Evolutionary conservation across 2,329 filamentous ascomycete genomes (phyloP).

Genomic region (Stachybotrys echinatus): DNA sequence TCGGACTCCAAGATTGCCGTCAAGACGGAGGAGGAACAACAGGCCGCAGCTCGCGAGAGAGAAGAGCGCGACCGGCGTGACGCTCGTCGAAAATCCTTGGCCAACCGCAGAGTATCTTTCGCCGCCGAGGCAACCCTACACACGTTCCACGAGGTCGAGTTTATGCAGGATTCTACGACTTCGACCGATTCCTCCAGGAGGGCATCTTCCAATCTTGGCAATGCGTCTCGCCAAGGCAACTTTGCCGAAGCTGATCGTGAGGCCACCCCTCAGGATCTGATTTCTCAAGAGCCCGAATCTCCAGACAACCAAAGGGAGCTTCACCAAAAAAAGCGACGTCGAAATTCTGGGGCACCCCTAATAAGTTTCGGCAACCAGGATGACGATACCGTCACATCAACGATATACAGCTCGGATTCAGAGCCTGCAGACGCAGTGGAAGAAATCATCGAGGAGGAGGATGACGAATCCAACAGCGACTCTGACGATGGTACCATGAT

Average conservation of each 20-base stretch:
- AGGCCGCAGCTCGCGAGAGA: constrained; percentile 62
- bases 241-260: constrained; percentile 42
- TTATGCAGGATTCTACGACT: constrained; percentile 79
- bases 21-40: constrained; percentile 65
- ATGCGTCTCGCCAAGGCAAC: constrained; percentile 13
- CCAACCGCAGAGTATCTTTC: constrained; percentile 91
- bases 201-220: constrained; percentile 53
- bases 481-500: constrained; percentile 76
- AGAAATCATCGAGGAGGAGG: constrained; percentile 47
- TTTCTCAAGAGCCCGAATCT: constrained; percentile 52
- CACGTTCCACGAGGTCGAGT: constrained; percentile 93
- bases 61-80: constrained; percentile 75
- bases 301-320: constrained; percentile 61
- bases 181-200: constrained; percentile 72
- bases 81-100: constrained; percentile 85
- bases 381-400: constrained; percentile 68
- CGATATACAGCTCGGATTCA: constrained; percentile 67
- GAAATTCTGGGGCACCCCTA: constrained; percentile 60
- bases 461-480: constrained; percentile 45
- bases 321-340: constrained; percentile 50
- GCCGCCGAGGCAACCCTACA: constrained; percentile 95
- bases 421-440: constrained; percentile 51
- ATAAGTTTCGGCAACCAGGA: constrained; percentile 60
- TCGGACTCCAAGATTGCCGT: constrained; percentile 55
- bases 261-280: constrained; percentile 55